Conservation (phyloP, 371 early-diverging fungal species). For the Massospora cicadina region DNA sequence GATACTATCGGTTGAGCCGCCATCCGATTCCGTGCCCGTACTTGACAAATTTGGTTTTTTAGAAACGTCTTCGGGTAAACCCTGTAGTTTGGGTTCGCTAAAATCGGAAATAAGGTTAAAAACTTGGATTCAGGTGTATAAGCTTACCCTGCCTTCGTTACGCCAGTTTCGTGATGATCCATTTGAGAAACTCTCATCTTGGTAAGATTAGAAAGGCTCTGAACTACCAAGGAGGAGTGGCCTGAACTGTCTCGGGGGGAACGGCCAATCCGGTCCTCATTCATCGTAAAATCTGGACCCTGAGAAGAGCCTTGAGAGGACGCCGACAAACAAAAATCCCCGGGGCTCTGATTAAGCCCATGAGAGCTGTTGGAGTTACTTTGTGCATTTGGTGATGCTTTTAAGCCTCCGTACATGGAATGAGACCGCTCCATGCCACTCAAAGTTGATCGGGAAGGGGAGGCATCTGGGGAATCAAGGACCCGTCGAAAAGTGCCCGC, state of each 20-base stretch:
- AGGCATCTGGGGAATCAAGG: slow-evolving; percentile 1
- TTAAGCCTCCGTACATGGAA: slow-evolving; percentile 10
- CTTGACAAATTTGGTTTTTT: background rate
- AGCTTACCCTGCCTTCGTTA: background rate
- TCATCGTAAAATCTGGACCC: background rate
- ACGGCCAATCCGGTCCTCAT: background rate
- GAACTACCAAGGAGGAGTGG: slow-evolving; percentile 6
- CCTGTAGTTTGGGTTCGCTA: background rate
- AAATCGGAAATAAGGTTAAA: background rate
- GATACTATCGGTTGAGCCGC: background rate
- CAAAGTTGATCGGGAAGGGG: background rate
- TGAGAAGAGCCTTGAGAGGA: background rate
- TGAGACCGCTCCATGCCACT: slow-evolving; percentile 4
- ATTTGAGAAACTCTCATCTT: slow-evolving; percentile 4
- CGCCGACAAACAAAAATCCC: background rate
- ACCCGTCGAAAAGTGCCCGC: background rate
- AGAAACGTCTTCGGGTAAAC: background rate
- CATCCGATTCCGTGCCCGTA: background rate
- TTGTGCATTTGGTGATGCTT: too few relatives aligned
- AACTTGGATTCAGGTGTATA: background rate
- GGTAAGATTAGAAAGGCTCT: slow-evolving; percentile 10
- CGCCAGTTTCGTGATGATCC: background rate
- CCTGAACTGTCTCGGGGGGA: slow-evolving; percentile 4
- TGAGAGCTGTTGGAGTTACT: background rate
- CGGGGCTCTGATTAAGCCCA: background rate